These are phyloP conservation scores for Pythium biforme DNA, from an alignment of 352 stramenopile genomes.

Conservation along the genomic window DNA sequence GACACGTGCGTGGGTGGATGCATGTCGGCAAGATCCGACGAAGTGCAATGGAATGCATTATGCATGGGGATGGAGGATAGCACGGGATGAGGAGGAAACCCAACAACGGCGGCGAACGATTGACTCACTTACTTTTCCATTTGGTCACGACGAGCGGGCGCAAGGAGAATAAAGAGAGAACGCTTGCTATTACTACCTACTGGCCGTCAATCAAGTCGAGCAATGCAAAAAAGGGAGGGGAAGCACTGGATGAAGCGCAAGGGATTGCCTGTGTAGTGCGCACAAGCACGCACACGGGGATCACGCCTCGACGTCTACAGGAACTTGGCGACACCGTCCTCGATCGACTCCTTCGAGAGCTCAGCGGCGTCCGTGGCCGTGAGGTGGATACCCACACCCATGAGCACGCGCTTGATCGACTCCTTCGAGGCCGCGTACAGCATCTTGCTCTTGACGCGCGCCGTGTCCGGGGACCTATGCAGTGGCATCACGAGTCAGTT, in stretches of 20 bases:
- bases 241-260: too few species aligned
- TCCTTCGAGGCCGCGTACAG: slow-evolving; percentile 95
- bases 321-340: slow-evolving; percentile 86
- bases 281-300: too few species aligned
- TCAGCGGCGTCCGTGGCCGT: slow-evolving; percentile 92
- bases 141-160: not conserved
- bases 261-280: too few species aligned
- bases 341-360: slow-evolving; percentile 75
- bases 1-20: not conserved
- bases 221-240: slow-evolving; percentile 19
- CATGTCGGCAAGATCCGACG: not conserved
- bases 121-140: slow-evolving; percentile 5
- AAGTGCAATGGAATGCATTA: too few species aligned
- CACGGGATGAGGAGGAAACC: not conserved
- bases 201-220: slow-evolving; percentile 12
- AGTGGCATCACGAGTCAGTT: not conserved
- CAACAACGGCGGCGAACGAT: not conserved
- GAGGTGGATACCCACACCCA: slow-evolving; percentile 94
- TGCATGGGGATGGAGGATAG: not conserved
- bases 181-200: slow-evolving; percentile 11
- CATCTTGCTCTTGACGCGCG: slow-evolving; percentile 94
- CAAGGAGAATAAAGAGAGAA: slow-evolving; percentile 1
- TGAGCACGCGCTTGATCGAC: slow-evolving; percentile 92
- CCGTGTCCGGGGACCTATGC: slow-evolving; percentile 89
- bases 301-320: slow-evolving; percentile 57